phyloP scores from a whole-genome alignment of 805 yeast species.

The Candida nitratophila region DNA sequence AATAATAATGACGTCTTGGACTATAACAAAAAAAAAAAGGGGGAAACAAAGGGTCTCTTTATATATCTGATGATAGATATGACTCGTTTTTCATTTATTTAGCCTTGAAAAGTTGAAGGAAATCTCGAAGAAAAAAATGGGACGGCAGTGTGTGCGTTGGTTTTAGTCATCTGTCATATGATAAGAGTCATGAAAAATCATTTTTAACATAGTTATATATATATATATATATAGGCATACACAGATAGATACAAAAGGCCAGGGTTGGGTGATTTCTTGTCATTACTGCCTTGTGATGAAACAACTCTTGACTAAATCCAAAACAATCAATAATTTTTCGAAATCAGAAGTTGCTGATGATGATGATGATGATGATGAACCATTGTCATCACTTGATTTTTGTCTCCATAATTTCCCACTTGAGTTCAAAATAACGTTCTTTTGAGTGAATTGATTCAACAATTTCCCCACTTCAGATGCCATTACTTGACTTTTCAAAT shows the following conservation, averaged over 20 bases:
- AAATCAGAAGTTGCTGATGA: conserved; percentile 39
- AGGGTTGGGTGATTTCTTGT: not conserved
- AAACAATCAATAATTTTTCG: conserved; percentile 30
- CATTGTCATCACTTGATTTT: conserved; percentile 15
- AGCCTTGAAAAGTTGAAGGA: no score
- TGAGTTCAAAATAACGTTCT: conserved; percentile 35
- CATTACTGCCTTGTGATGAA: not conserved
- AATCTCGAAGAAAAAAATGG: no score
- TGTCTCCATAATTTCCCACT: conserved; percentile 39
- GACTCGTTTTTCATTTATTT: no score
- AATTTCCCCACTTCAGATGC: conserved; percentile 43
- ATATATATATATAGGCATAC: not conserved
- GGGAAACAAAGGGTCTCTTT: no score
- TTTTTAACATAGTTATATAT: no score
- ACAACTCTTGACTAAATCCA: conserved; percentile 20
- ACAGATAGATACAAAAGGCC: not conserved
- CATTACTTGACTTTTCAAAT: conserved; percentile 38
- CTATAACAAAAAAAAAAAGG: no score
- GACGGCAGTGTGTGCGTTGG: no score
- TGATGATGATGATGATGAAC: no score
- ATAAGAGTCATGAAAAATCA: no score
- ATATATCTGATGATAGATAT: no score
- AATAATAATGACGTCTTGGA: no score
- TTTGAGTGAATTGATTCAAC: conserved; percentile 26
- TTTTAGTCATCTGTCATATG: no score